Evolutionary conservation across 2,329 filamentous ascomycete genomes (phyloP), one percentile per base, ranked within the genome.

Genomic region (Apiospora saccharicola): DNA sequence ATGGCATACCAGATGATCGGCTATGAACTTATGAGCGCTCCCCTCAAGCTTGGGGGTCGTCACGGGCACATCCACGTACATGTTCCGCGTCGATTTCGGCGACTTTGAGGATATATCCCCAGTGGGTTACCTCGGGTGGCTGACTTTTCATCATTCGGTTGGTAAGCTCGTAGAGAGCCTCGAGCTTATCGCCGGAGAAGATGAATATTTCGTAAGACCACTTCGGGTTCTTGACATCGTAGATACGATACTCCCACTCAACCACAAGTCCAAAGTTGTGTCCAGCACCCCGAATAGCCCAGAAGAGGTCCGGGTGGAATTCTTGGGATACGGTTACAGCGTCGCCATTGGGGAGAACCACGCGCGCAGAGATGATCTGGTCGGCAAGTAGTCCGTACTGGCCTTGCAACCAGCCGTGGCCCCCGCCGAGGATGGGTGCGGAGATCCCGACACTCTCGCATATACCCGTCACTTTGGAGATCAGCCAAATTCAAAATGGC

Each of bases 171-270:
- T 74, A 76, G 0, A 76, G 71, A 16, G 69, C 72, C 37, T 75
- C 74, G 14, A 75, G 69, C 70, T 77, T 77, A 44, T 77, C 76
- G 5, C 73, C 71, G 0, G 74, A 72, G 61, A 67, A 77, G 16
- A 76, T 47, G 69, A 76, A 77, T 22, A 75, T 74, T 70, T 77
- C 73, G 30, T 76, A 77, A 4, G 73, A 74, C 74, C 74, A 72
- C 43, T 74, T 74, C 13, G 71, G 53, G 47, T 57, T 57, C 8
- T 57, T 19, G 53, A 57, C 26, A 6, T 57, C 53, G 37, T 78
- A 80, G 2, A 83, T 77, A 71, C 82, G 82, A 69, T 83, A 75
- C 12, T 73, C 71, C 49, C 0, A 82, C 81, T 3, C 82, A 79
- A 70, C 51, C 3, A 68, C 70, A 41, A 71, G 53, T 12, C 70